Base-by-base conservation (phyloP, 768 basidiomycete genomes). In the Phanerodontia chrysosporium region DNA sequence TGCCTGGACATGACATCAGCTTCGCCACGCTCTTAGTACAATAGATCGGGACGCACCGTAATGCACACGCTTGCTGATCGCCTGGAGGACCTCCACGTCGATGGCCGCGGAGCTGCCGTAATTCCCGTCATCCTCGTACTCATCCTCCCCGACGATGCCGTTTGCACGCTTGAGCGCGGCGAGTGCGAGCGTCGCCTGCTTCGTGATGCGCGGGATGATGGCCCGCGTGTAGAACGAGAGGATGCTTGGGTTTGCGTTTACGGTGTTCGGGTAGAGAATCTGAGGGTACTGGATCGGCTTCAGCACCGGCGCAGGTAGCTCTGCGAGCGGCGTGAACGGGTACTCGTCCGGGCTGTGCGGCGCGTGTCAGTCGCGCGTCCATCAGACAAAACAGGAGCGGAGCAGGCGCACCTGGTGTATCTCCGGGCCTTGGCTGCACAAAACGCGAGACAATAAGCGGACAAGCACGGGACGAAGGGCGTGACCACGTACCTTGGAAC, bases 61-160 rank as follows among this genome's bases (percentile, higher is more conserved):
- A 73, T 99, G 97, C 32, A 99, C 95, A 39, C 97, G 86, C 76
- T 98, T 90, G 75, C 92, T 95, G 69, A 99, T 89, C n/a, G 95
- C 89, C 69, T 98, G 95, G n/a, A 99, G 81, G 2, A 94, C 87
- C 72, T 98, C 95, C 27, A 99, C 84, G 69, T 99, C 97, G 58
- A 97, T 83, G 28, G 92, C 95, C 1, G 94, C 92, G 0, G 94
- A 88, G 69, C 92, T 95, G 18, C 97, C 97, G 70, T 99, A 97
- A 73, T 99, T 99, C 28, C 95, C 95, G 67, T 99, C 97, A 70
- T 98, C 95, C 63, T 94, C 87, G 69, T 78, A 83, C 69, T 90
- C 89, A 22, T 79, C 84, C 61, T 84, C 83, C 1, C 85, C 86
- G 16, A 70, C 71, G 65, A 90, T 84, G 12, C 90, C 89, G 49